Percentiles rank a stretch among this genome's conserved stretches.
Conservation (phyloP, 306 rosid genomes). For the Citrullus amarus region DNA sequence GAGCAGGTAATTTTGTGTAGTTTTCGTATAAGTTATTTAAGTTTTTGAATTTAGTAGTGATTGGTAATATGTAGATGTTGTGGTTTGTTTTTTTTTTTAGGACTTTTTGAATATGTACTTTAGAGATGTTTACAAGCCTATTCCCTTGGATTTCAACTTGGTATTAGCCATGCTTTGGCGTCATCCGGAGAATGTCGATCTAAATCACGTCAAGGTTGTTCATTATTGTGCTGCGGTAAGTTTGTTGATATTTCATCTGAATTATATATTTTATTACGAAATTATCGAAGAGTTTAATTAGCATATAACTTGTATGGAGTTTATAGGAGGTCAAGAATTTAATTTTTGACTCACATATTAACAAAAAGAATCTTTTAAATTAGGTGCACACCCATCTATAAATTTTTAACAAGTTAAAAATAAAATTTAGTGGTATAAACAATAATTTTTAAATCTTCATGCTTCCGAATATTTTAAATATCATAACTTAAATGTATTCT, state of each 20-base stretch:
- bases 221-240: constrained; percentile 70
- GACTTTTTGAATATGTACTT: constrained; percentile 69
- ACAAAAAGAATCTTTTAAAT: no score
- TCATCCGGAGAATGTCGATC: constrained; percentile 54
- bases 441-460: no score
- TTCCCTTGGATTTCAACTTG: constrained; percentile 41
- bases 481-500: no score
- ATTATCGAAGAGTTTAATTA: no score
- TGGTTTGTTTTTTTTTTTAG: not conserved
- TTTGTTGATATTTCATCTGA: not conserved
- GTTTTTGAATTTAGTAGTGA: not conserved
- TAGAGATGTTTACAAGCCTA: constrained; percentile 35
- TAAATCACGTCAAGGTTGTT: constrained; percentile 41
- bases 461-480: no score
- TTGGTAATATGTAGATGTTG: not conserved
- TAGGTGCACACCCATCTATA: no score
- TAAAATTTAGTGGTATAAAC: no score
- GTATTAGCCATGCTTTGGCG: constrained; percentile 81
- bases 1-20: constrained; percentile 27
- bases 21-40: not conserved
- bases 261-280: no score
- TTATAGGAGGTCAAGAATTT: no score
- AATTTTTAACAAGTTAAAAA: no score
- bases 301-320: no score
- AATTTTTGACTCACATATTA: no score